Base-by-base conservation (phyloP, 371 early-diverging fungal genomes). In the Coemansia sp. region DNA sequence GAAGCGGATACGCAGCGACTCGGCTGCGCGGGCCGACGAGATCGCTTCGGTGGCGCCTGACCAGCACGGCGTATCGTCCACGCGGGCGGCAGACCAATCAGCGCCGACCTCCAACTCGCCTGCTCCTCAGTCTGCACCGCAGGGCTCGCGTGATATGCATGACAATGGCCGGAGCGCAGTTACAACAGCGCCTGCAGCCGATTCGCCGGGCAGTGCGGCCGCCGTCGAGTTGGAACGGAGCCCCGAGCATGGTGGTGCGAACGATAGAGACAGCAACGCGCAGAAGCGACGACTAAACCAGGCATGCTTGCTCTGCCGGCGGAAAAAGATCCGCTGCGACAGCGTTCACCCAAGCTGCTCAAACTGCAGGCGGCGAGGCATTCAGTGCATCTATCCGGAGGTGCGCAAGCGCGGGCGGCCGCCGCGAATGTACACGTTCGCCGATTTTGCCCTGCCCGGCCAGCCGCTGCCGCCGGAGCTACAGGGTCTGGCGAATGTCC, bases 401-500 rank as follows among this genome's bases (percentile, higher is more conserved):
- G 72, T 72, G 16, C 63, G 79, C 55, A 77, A 72, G 58, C 60
- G 78, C 3, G 78, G 78, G n/a, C 67, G 78, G 14, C 78, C 78
- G 33, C 79, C 79, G 7, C 67, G 78, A 16, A 68, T 62, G 60
- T 77, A 77, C 56, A 77, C 78, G 40, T 77, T 77, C 58, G 78
- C 77, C 6, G 78, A 78, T 51, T 64, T 77, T 66, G 79, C 66
- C 4, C 50, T 57, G 39, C 77, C 78, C 0, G 78, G 80, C 34
- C 77, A 77, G 59, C 78, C 78, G 34, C 37, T 77, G 61, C 78
- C 78, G 33, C 78, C 79, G 1, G 78, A 77, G 57, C 50, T 77
- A 11, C 78, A 56, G 43, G 53, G 55, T 3, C 29, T 74, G 53
- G 61, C 62, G 10, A 62, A 65, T 14, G 58, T 61, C 34, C 64